A percentile compares a stretch with the other conserved stretches of the same genome.
Evolutionary conservation across 176 grass and related monocot genomes (phyloP).

Genomic region (Zizania latifolia): DNA sequence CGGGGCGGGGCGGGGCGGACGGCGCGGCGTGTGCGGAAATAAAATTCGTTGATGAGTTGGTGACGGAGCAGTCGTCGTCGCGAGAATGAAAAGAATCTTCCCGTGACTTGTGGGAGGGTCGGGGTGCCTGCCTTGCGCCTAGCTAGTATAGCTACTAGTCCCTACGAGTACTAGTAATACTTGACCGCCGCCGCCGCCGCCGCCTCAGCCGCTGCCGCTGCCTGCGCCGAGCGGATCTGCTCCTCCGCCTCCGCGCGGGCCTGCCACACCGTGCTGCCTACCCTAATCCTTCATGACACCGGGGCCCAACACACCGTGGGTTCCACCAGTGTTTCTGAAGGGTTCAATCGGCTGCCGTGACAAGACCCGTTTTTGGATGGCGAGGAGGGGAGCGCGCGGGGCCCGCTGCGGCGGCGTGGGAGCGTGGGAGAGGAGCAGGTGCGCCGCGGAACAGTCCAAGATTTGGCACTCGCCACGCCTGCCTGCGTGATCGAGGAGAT

Average conservation of each 20-base stretch:
- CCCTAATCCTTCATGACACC: no score
- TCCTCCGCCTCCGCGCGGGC: not conserved
- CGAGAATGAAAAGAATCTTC: conserved; percentile 25
- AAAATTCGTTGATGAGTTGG: conserved; percentile 37
- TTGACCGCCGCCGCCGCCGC: not conserved
- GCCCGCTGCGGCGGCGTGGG: not conserved
- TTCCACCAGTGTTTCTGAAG: no score
- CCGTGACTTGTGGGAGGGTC: conserved; percentile 21
- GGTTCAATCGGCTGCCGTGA: no score
- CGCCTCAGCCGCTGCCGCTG: not conserved
- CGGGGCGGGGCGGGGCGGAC: not conserved
- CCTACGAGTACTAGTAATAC: no score
- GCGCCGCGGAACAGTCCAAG: conserved; percentile 24
- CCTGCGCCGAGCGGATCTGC: conserved; percentile 2
- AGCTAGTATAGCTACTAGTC: not conserved
- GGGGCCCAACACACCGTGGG: no score
- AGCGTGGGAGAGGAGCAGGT: not conserved
- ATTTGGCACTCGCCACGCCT: conserved; percentile 12
- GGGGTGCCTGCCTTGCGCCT: conserved; percentile 30
- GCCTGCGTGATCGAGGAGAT: no score
- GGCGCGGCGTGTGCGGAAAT: conserved; percentile 9
- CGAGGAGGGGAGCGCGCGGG: not conserved
- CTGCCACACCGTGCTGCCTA: no score
- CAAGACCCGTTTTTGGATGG: not conserved
- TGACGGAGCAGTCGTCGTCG: not conserved